A percentile compares a stretch with the other conserved stretches of the same genome.
Conservation (phyloP, 345 rosid species). For the Euphorbia lathyris region DNA sequence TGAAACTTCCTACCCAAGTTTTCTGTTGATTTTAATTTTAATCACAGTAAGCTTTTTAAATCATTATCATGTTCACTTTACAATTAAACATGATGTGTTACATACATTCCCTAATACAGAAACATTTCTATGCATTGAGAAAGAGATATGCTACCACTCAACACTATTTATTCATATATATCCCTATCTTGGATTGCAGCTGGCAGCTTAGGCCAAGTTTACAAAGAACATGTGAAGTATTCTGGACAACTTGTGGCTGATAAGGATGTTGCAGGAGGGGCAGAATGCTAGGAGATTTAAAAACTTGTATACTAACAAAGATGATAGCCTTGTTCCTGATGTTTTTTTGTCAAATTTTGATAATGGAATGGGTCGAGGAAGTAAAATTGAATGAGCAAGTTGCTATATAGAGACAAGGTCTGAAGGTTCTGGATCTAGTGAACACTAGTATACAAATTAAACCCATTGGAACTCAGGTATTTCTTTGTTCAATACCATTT, state of each 20-base stretch:
- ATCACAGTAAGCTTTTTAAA: background rate
- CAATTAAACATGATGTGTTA: constrained; percentile 66
- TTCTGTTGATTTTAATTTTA: background rate
- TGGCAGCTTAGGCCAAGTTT: constrained; percentile 96
- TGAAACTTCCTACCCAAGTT: background rate
- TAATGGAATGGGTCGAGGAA: constrained; percentile 98
- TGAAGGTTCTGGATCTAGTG: constrained; percentile 93
- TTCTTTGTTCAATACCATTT: too few relatives aligned
- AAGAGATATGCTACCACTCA: constrained; percentile 64
- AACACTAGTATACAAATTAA: constrained; percentile 93
- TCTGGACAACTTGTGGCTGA: constrained; percentile 85
- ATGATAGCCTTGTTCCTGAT: constrained; percentile 92
- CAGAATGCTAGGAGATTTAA: constrained; percentile 92
- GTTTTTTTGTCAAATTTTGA: constrained; percentile 80
- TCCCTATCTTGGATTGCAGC: constrained; percentile 91
- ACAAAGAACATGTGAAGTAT: constrained; percentile 78
- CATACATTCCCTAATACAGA: constrained; percentile 96
- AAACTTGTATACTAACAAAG: constrained; percentile 87
- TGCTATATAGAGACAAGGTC: constrained; percentile 87
- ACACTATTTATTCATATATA: constrained; percentile 60
- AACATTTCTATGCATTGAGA: constrained; percentile 87
- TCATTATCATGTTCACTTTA: background rate
- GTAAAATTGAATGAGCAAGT: constrained; percentile 83
- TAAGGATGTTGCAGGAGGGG: constrained; percentile 89
- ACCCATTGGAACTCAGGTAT: too few relatives aligned